Evolutionary conservation across 768 basidiomycete species (phyloP).

Genomic region (Lyophyllum atratum): DNA sequence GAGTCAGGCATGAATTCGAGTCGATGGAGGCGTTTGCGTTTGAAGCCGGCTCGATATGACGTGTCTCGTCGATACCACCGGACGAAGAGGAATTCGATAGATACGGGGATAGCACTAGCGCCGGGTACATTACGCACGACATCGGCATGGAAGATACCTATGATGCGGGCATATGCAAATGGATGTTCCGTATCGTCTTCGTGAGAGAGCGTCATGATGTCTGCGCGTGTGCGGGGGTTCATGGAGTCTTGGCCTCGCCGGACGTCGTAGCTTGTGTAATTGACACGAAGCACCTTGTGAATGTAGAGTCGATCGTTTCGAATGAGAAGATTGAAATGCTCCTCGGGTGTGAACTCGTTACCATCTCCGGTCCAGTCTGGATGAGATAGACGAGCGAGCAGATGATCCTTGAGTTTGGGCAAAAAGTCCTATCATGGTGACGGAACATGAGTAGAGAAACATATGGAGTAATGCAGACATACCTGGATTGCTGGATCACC

Average conservation of each 20-base stretch:
- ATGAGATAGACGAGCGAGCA: slow-evolving; percentile 21
- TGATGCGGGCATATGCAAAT: too few relatives aligned
- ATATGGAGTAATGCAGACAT: not conserved
- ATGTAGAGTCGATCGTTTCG: slow-evolving; percentile 18
- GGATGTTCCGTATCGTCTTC: not conserved
- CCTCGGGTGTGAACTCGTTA: slow-evolving; percentile 6
- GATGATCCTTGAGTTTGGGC: slow-evolving; percentile 22
- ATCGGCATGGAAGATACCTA: slow-evolving; percentile 21
- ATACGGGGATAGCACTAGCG: not conserved
- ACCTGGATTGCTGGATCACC: slow-evolving; percentile 16
- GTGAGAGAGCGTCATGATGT: slow-evolving; percentile 26
- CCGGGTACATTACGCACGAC: slow-evolving; percentile 1
- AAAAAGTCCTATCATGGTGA: slow-evolving; percentile 15
- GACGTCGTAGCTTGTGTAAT: slow-evolving; percentile 41
- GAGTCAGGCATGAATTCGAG: slow-evolving; percentile 26
- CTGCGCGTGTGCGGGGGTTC: slow-evolving; percentile 25
- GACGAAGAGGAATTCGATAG: slow-evolving; percentile 31
- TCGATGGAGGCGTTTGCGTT: slow-evolving; percentile 21
- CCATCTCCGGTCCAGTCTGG: slow-evolving; percentile 19
- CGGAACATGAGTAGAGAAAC: not conserved
- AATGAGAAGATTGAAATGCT: slow-evolving; percentile 2
- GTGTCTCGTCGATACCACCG: slow-evolving; percentile 23
- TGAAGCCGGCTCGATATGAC: slow-evolving; percentile 18
- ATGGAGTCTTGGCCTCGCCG: slow-evolving; percentile 34
- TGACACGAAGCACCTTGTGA: slow-evolving; percentile 29